Conservation (phyloP, 495 filamentous ascomycete genomes). For the Penicillium taxi region DNA sequence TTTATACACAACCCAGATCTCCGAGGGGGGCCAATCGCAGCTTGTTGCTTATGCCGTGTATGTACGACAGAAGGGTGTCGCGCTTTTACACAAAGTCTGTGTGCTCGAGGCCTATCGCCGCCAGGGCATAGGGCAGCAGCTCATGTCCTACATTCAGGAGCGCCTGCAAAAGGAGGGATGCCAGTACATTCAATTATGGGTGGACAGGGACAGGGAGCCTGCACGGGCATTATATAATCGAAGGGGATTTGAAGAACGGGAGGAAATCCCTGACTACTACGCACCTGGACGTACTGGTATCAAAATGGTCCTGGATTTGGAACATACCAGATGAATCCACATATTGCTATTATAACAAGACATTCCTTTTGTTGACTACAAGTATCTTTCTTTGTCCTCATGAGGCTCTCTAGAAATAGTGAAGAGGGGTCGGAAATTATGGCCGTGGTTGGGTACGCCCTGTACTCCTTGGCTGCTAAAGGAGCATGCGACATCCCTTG, state of each 20-base stretch:
- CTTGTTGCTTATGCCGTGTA: slow-evolving; percentile 49
- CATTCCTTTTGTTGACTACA: slow-evolving; percentile 5
- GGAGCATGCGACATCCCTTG: slow-evolving; percentile 37
- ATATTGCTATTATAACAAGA: slow-evolving; percentile 8
- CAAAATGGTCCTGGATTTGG: slow-evolving; percentile 44
- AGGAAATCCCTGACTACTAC: slow-evolving; percentile 50
- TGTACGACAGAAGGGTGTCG: slow-evolving; percentile 43
- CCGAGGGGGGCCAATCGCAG: slow-evolving; percentile 8
- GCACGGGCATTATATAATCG: slow-evolving; percentile 44
- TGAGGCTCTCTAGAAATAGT: slow-evolving; percentile 8
- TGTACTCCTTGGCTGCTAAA: slow-evolving; percentile 20
- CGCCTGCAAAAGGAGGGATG: slow-evolving; percentile 47
- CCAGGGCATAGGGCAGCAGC: slow-evolving; percentile 44
- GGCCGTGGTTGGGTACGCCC: slow-evolving; percentile 20
- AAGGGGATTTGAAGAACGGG: slow-evolving; percentile 45
- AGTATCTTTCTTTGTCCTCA: slow-evolving; percentile 15
- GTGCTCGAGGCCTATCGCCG: slow-evolving; percentile 44
- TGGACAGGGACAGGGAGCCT: slow-evolving; percentile 45
- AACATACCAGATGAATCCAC: slow-evolving; percentile 24
- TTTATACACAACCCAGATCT: slow-evolving; percentile 33
- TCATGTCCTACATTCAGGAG: slow-evolving; percentile 41
- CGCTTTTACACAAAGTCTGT: slow-evolving; percentile 53
- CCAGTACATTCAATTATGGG: slow-evolving; percentile 51
- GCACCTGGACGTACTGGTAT: slow-evolving; percentile 48
- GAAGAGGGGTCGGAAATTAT: slow-evolving; percentile 16